phyloP scores from a whole-genome alignment of 352 stramenopile genomes.

The Phytopythium litorale region DNA sequence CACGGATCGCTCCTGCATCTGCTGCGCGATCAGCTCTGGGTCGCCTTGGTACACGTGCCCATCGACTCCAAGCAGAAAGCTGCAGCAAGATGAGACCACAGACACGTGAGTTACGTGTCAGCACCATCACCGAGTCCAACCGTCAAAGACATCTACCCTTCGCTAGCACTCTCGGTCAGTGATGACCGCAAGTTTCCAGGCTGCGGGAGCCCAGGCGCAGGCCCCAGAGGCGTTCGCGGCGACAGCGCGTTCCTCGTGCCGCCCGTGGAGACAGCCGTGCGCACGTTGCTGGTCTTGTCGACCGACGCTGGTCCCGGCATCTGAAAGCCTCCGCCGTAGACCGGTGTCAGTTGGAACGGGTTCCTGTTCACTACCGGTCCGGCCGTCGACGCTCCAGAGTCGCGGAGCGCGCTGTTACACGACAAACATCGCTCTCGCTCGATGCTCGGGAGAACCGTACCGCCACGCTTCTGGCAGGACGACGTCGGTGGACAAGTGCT shows the following conservation, averaged over 20 bases:
- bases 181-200: background rate
- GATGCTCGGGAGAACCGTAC: slow-evolving; percentile 58
- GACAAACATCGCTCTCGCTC: slow-evolving; percentile 77
- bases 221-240: slow-evolving; percentile 2
- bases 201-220: background rate
- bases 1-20: slow-evolving; percentile 42
- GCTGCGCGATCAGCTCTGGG: slow-evolving; percentile 44
- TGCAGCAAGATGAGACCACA: slow-evolving; percentile 18
- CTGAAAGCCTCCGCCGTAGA: slow-evolving; percentile 73
- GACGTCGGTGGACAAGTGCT: background rate
- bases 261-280: background rate
- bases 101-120: slow-evolving; percentile 3
- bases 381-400: slow-evolving; percentile 17
- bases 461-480: slow-evolving; percentile 34
- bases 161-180: slow-evolving; percentile 52
- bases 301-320: slow-evolving; percentile 30
- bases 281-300: slow-evolving; percentile 24
- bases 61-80: slow-evolving; percentile 78
- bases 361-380: slow-evolving; percentile 53
- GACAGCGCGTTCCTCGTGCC: background rate
- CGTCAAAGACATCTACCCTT: slow-evolving; percentile 36
- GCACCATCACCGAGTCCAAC: background rate
- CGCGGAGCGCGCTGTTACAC: slow-evolving; percentile 65
- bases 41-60: slow-evolving; percentile 82
- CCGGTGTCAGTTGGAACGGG: slow-evolving; percentile 54